Base-by-base conservation (phyloP, 371 early-diverging fungal species). In the Mortierella sp. region DNA sequence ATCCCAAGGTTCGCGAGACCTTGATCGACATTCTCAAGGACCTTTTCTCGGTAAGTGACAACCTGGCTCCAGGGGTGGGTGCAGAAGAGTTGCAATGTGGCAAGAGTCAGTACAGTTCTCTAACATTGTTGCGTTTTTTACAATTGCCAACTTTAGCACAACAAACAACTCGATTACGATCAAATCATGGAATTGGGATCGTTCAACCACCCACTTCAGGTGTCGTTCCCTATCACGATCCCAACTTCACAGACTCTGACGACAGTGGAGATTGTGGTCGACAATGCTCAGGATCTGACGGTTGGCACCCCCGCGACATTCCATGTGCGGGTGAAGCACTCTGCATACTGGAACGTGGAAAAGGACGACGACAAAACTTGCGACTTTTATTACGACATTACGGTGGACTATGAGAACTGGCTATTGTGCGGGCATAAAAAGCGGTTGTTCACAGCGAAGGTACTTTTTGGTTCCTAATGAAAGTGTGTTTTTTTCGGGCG, bases 361-460 rank as follows among this genome's bases (percentile, higher is more conserved):
- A 83, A 84, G 11, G 70, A 78, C n/a, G 74, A 89, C n/a, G 90
- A 91, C 12, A 74, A 70, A 24, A 21, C 76, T 21, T 58, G 74
- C 41, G 90, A 90, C 38, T 92, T 93, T 70, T 90, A 83, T 74
- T 95, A 94, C 75, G 94, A 94, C n/a, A 90, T 96, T 75, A 88
- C 92, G 75, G 92, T 92, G 2, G 93, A 94, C 73, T 93, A 93
- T 79, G 92, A 92, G 49, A 91, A 92, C 78, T 96, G 95, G 95
- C 72, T 95, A 12, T 77, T 96, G 8, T 88, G 93, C 21, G 96
- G 96, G 8, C 92, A 93, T 80, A 89, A 91, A 74, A 91, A 93
- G 68, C 79, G 92, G 54, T 83, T 92, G 6, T 93, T 95, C 78
- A 71, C 71, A 16, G 91, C 93, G 44, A 92, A 94, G 92, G 95